Conservation (phyloP, 495 filamentous ascomycete species). For the Tuber melanosporum region DNA sequence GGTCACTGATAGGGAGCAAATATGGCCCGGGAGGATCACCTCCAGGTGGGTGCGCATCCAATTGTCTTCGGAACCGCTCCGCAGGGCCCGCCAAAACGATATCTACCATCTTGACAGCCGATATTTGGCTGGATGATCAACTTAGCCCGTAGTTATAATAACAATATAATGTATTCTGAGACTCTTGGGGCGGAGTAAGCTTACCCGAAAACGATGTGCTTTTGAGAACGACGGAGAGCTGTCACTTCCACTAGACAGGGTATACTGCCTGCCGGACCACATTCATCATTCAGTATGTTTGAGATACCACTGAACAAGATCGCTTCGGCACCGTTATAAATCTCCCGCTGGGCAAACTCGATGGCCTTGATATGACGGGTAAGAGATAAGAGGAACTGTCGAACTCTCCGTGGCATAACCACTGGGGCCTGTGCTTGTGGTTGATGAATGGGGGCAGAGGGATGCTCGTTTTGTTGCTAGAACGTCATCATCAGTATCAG, state of each 20-base stretch:
- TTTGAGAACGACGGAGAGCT: not conserved
- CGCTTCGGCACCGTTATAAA: conserved; percentile 2
- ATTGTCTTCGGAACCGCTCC: not conserved
- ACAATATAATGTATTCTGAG: not conserved
- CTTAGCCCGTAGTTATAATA: not conserved
- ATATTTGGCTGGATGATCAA: not conserved
- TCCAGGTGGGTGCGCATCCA: not conserved
- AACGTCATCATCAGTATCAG: not conserved
- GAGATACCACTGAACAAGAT: not conserved
- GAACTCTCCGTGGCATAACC: not conserved
- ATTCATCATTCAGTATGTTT: not conserved
- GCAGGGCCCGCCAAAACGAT: not conserved
- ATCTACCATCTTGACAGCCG: not conserved
- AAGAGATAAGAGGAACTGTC: not conserved
- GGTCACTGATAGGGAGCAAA: not conserved
- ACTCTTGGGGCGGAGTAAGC: not conserved
- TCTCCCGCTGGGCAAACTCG: not conserved
- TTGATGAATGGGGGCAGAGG: not conserved
- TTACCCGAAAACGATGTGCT: not conserved
- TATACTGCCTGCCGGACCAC: not conserved
- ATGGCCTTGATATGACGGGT: not conserved
- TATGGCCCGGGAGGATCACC: not conserved
- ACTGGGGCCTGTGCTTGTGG: not conserved
- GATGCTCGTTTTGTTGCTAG: not conserved
- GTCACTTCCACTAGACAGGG: not conserved